Evolutionary conservation across 108 stramenopile species (phyloP), one percentile per base, ranked within the genome.

Genomic region (Craspedostauros australis): DNA sequence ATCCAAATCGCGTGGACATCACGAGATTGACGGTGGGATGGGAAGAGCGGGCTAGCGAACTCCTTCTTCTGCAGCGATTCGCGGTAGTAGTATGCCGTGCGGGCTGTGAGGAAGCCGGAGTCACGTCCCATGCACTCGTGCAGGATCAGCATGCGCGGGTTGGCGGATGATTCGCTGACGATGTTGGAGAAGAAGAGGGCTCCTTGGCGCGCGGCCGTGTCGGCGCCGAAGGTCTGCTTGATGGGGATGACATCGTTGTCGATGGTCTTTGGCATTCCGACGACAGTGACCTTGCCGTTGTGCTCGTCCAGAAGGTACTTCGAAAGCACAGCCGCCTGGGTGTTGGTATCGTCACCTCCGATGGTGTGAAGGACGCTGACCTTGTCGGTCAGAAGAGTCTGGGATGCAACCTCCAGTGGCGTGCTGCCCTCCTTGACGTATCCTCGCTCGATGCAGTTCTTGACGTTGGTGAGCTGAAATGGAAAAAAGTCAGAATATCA

Each of bases 51-150:
- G 28, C 51, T 38, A 24, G 64, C 57, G 56, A 77, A 74, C 34
- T 80, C 69, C 23, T 57, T 40, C n/a, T 50, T 39, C 50, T 60
- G 50, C 42, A 87, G 26, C 31, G 23, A 24, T 36, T 87, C 76
- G 29, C 80, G 77, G 72, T 94, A 94, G 33, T 73, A 70, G 31
- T 64, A 50, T 6, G 93, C 89, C 4, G 88, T 82, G 51, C 69
- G 81, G 45, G 93, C 84, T 11, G 91, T 89, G 45, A 93, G 70
- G 54, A 76, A 93, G 42, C 91, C 91, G 26, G 70, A 88, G 41
- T 93, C 88, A 34, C 93, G 86, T 33, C 93, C 93, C 93, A 94
- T 94, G 64, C 73, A 73, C 68, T 94, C 93, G 55, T 94, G 93
- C 46, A 94, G 71, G 66, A 94, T 85, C 56, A 94, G 78, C 93